A percentile compares a stretch with the other conserved stretches of the same genome.
These are phyloP conservation scores for Aureobasidium sp. DNA, from an alignment of 2,329 filamentous ascomycete genomes.

Conservation along the genomic window DNA sequence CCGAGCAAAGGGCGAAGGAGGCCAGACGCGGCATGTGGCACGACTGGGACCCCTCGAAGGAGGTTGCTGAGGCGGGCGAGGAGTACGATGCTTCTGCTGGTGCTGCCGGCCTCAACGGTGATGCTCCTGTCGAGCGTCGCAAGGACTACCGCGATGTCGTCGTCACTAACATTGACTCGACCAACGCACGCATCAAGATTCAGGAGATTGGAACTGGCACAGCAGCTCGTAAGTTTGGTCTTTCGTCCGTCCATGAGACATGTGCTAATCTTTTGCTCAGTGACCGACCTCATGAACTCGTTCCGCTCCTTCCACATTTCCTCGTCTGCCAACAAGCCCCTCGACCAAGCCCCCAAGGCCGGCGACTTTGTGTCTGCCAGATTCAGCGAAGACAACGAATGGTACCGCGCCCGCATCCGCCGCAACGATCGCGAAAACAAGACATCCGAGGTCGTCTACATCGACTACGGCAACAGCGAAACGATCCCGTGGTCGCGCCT, in stretches of 20 bases:
- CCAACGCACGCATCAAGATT: conserved; percentile 75
- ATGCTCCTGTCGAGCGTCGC: conserved; percentile 54
- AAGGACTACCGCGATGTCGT: conserved; percentile 93
- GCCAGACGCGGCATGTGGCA: conserved; percentile 83
- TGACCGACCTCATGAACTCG: conserved; percentile 81
- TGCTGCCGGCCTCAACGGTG: conserved; percentile 42
- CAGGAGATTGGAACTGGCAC: conserved; percentile 87
- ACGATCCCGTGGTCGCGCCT: conserved; percentile 77
- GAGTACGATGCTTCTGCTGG: conserved; percentile 40
- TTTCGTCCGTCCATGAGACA: background rate
- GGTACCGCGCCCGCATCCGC: conserved; percentile 88
- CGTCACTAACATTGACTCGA: conserved; percentile 77
- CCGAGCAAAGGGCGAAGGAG: conserved; percentile 85
- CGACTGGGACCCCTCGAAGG: conserved; percentile 86
- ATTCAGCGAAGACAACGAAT: conserved; percentile 82
- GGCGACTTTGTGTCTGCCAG: conserved; percentile 87
- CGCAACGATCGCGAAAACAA: conserved; percentile 88
- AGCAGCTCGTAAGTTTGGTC: conserved; percentile 44
- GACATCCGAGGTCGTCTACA: conserved; percentile 83
- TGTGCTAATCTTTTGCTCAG: background rate
- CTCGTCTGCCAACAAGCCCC: conserved; percentile 66
- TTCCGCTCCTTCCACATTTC: conserved; percentile 89
- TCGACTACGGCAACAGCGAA: conserved; percentile 96
- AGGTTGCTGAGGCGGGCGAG: conserved; percentile 50
- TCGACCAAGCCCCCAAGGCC: conserved; percentile 73